These are phyloP conservation scores for Fonsecaea erecta DNA, from an alignment of 2,329 filamentous ascomycete genomes.

Conservation along the genomic window DNA sequence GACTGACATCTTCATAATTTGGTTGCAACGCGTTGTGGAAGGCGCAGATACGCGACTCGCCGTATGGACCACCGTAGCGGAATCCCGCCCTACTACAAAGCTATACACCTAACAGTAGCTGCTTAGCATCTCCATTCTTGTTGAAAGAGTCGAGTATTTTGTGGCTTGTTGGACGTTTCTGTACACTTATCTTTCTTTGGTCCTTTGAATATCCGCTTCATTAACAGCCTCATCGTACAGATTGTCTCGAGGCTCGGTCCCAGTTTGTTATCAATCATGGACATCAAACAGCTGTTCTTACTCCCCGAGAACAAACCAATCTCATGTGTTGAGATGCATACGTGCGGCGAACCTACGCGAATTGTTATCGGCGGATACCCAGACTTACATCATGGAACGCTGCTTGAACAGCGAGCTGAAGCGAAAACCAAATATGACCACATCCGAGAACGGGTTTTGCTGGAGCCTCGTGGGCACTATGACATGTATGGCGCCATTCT, in stretches of 20 bases:
- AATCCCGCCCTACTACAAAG: constrained; percentile 12
- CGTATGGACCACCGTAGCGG: neutral
- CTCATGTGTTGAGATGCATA: constrained; percentile 51
- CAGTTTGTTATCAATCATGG: constrained; percentile 1
- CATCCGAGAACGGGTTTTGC: constrained; percentile 49
- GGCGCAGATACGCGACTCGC: constrained; percentile 8
- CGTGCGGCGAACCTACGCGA: constrained; percentile 55
- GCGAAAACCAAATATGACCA: constrained; percentile 47
- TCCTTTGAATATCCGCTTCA: neutral
- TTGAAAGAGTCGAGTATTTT: no score
- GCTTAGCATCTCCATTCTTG: neutral
- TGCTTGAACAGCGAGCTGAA: constrained; percentile 49
- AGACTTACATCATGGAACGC: constrained; percentile 43
- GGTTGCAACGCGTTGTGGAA: constrained; percentile 5
- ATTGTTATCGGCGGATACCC: constrained; percentile 53
- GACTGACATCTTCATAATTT: neutral
- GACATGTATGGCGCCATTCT: constrained; percentile 60
- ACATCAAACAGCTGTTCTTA: constrained; percentile 9
- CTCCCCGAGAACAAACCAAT: constrained; percentile 9
- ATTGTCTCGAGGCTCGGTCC: neutral
- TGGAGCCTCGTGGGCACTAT: constrained; percentile 56
- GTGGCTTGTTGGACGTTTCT: neutral
- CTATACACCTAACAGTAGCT: no score
- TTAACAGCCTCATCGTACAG: no score
- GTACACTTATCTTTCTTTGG: neutral